phyloP scores from a whole-genome alignment of 2,329 filamentous ascomycete genomes.

The Biscogniauxia marginata region DNA sequence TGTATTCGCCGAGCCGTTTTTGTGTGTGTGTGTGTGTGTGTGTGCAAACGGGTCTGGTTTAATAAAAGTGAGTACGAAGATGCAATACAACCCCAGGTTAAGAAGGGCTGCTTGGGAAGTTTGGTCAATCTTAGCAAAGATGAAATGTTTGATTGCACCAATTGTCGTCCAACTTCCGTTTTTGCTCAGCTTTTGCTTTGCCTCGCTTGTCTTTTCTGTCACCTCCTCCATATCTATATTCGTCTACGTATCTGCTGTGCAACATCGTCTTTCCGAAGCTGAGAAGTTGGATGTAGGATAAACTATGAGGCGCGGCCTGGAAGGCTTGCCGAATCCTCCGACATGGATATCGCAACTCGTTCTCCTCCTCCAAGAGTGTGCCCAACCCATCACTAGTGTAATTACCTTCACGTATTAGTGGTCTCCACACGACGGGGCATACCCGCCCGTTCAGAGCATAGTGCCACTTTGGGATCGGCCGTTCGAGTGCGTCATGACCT shows the following conservation, averaged over 20 bases:
- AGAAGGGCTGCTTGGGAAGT: background rate
- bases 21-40: too few relatives aligned
- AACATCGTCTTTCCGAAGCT: background rate
- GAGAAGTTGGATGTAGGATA: background rate
- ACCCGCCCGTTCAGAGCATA: background rate
- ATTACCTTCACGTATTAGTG: background rate
- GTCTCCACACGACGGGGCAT: background rate
- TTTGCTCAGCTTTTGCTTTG: background rate
- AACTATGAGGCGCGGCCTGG: background rate
- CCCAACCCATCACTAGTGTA: background rate
- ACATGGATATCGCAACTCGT: background rate
- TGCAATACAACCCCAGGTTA: background rate
- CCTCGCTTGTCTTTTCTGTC: background rate
- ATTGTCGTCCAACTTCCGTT: background rate
- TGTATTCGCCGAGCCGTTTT: conserved; percentile 17
- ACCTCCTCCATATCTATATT: background rate
- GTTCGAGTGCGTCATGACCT: background rate
- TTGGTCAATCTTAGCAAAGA: background rate
- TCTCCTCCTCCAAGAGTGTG: background rate
- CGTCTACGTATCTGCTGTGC: background rate
- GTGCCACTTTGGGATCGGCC: background rate
- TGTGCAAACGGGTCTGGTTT: background rate
- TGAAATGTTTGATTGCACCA: background rate
- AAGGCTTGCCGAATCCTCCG: background rate
- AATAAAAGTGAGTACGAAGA: background rate